Evolutionary conservation across 371 early-diverging fungal species (phyloP).

Genomic region (Massospora cicadina): DNA sequence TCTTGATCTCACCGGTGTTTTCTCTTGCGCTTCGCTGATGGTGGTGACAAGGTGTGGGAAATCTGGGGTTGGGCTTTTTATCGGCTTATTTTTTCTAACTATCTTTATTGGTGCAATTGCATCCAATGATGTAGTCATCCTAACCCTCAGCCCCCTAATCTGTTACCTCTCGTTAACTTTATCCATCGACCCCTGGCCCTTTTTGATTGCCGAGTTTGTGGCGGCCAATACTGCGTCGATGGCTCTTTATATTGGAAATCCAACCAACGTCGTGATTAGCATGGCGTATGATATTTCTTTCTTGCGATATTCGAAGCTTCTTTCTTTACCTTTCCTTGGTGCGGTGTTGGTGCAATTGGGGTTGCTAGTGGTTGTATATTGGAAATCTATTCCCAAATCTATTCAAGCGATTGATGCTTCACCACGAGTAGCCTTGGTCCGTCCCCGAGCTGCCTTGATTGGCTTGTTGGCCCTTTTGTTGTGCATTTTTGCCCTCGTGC

Average conservation of each 20-base stretch:
- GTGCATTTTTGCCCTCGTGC: slow-evolving; percentile 35
- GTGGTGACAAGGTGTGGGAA: slow-evolving; percentile 37
- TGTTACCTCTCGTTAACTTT: slow-evolving; percentile 45
- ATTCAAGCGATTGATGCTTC: slow-evolving; percentile 26
- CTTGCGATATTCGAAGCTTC: slow-evolving; percentile 56
- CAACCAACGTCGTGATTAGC: slow-evolving; percentile 66
- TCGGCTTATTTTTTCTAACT: slow-evolving; percentile 45
- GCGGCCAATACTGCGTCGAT: slow-evolving; percentile 58
- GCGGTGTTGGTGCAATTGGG: slow-evolving; percentile 31
- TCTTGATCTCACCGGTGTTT: slow-evolving; percentile 57
- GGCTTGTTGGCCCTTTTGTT: slow-evolving; percentile 26
- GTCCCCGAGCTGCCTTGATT: slow-evolving; percentile 33
- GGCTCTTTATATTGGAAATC: slow-evolving; percentile 69
- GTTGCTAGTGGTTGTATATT: slow-evolving; percentile 27
- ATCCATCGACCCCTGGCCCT: slow-evolving; percentile 33
- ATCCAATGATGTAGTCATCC: slow-evolving; percentile 63
- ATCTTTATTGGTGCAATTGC: slow-evolving; percentile 50
- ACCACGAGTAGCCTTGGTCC: slow-evolving; percentile 30
- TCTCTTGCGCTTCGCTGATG: slow-evolving; percentile 45
- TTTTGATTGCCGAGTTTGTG: slow-evolving; percentile 46
- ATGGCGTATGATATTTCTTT: slow-evolving; percentile 57
- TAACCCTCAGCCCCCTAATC: slow-evolving; percentile 61
- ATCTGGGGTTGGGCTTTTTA: slow-evolving; percentile 35
- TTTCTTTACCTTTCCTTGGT: slow-evolving; percentile 48
- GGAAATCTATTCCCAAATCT: slow-evolving; percentile 25